Conservation (phyloP, 2,329 filamentous ascomycete genomes). For the Alternaria burnsii region DNA sequence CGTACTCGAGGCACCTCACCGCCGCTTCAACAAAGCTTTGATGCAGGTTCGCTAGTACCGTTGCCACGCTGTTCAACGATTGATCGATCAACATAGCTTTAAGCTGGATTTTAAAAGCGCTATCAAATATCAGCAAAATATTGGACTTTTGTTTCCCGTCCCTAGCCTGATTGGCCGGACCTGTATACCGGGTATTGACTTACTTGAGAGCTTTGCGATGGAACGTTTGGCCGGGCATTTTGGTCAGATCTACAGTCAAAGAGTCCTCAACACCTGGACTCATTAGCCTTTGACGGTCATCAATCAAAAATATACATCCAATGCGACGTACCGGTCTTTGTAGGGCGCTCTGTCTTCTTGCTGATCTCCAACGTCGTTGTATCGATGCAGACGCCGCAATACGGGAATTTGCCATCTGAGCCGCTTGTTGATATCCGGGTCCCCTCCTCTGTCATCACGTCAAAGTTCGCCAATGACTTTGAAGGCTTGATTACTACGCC, state of each 20-base stretch:
- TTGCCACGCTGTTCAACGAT: constrained; percentile 73
- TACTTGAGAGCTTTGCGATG: constrained; percentile 77
- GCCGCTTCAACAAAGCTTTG: constrained; percentile 80
- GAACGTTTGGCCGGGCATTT: constrained; percentile 77
- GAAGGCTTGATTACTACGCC: constrained; percentile 78
- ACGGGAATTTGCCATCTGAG: constrained; percentile 73
- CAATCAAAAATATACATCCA: not conserved
- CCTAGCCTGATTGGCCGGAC: constrained; percentile 13
- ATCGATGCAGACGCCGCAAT: constrained; percentile 84
- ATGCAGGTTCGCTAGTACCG: constrained; percentile 77
- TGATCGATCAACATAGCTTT: constrained; percentile 86
- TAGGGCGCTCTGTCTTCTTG: constrained; percentile 69
- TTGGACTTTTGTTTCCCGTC: constrained; percentile 6
- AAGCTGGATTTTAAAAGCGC: constrained; percentile 82
- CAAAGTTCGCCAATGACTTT: constrained; percentile 89
- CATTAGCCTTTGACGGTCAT: constrained; percentile 14
- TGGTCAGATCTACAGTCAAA: constrained; percentile 80
- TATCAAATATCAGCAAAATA: constrained; percentile 35
- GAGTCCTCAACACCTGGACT: constrained; percentile 68
- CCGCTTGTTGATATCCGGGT: constrained; percentile 44
- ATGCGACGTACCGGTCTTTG: constrained; percentile 56
- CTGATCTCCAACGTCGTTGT: constrained; percentile 76
- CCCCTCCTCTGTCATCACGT: constrained; percentile 66
- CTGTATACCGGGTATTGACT: constrained; percentile 44
- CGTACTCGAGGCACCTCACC: constrained; percentile 72